phyloP scores from a whole-genome alignment of 2,329 filamentous ascomycete genomes.

The Lasiodiplodia theobromae region DNA sequence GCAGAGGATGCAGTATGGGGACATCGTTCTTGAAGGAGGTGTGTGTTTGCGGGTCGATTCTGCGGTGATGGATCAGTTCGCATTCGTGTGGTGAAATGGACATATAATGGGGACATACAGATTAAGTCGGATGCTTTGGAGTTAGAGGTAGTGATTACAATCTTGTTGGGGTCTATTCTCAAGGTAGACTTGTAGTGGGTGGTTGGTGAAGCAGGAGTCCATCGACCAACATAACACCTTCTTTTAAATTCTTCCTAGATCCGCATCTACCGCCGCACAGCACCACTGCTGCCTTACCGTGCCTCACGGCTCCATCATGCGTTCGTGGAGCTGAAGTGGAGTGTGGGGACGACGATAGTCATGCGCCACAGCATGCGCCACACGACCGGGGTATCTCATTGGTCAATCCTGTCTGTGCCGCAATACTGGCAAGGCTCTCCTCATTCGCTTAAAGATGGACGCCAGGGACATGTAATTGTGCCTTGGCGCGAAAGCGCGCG shows the following conservation, averaged over 20 bases:
- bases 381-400: slow-evolving; percentile 1
- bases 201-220: neutral
- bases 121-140: neutral
- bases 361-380: slow-evolving; percentile 14
- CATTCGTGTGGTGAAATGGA: too few relatives aligned
- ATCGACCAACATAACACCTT: neutral
- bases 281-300: slow-evolving; percentile 14
- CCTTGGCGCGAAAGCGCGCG: neutral
- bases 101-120: neutral
- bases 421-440: neutral
- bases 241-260: neutral
- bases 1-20: slow-evolving; percentile 1
- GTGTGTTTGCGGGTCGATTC: too few relatives aligned
- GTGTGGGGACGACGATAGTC: neutral
- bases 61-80: neutral
- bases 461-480: neutral
- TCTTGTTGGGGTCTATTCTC: neutral
- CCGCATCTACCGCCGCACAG: neutral
- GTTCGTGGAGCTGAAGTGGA: slow-evolving; percentile 3
- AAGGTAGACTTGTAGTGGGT: neutral
- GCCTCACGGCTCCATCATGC: neutral
- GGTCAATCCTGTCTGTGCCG: neutral
- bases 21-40: neutral
- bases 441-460: neutral
- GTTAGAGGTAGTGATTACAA: neutral